These are phyloP conservation scores for Ceratocystiopsis minuta DNA, from an alignment of 2,329 filamentous ascomycete species.

Conservation along the genomic window DNA sequence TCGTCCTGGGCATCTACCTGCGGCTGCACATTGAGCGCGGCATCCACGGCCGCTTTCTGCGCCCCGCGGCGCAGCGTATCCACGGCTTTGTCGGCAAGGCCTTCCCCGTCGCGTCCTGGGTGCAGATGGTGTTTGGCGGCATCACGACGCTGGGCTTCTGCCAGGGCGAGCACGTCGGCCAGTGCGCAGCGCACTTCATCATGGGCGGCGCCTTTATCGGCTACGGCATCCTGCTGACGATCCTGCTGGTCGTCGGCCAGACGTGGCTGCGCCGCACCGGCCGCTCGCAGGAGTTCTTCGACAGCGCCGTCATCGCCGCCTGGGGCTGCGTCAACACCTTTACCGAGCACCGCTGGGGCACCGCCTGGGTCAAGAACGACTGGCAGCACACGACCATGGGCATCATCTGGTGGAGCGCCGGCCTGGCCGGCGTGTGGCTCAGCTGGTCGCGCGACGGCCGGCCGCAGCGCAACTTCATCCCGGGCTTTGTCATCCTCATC, in stretches of 20 bases:
- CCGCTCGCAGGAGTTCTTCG: constrained; percentile 91
- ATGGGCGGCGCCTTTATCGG: constrained; percentile 96
- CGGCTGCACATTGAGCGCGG: constrained; percentile 78
- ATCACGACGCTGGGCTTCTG: constrained; percentile 89
- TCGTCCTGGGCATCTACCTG: constrained; percentile 69
- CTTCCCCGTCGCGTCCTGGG: constrained; percentile 75
- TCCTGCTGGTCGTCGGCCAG: constrained; percentile 77
- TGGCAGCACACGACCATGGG: constrained; percentile 99
- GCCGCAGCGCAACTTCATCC: constrained; percentile 84
- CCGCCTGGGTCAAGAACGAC: constrained; percentile 78
- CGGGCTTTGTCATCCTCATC: constrained; percentile 74
- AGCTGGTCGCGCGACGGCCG: constrained; percentile 66
- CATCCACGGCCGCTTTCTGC: constrained; percentile 48
- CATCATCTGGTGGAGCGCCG: constrained; percentile 95
- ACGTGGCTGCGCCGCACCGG: constrained; percentile 67
- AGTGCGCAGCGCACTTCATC: constrained; percentile 93
- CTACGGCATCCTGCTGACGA: constrained; percentile 75
- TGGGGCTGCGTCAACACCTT: constrained; percentile 99
- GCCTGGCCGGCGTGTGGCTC: constrained; percentile 80
- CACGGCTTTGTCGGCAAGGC: constrained; percentile 75
- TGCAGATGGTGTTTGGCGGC: constrained; percentile 89
- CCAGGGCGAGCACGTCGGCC: constrained; percentile 73
- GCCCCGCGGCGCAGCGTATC: constrained; percentile 49
- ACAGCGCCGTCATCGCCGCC: constrained; percentile 72
- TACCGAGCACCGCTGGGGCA: constrained; percentile 90